Evolutionary conservation across 768 basidiomycete genomes (phyloP).

Genomic region (Kwoniella europaea): DNA sequence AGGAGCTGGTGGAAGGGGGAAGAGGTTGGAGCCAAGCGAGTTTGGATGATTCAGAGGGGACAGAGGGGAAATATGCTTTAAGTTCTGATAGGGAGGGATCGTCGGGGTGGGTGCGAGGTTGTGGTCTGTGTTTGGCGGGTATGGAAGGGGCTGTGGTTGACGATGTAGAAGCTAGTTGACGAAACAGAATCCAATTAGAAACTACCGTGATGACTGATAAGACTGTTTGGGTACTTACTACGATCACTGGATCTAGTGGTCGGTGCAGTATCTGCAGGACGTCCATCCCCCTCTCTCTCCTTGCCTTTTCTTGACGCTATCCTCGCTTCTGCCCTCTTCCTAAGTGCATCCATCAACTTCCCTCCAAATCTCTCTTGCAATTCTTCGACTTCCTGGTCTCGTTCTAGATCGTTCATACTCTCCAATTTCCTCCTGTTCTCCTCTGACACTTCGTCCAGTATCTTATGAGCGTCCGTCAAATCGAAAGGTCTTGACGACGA

Average conservation of each 20-base stretch:
- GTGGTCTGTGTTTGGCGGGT: background rate
- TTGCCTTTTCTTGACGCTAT: conserved; percentile 14
- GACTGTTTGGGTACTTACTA: background rate
- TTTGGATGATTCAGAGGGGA: conserved; percentile 70
- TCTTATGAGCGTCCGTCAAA: conserved; percentile 28
- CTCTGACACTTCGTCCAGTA: conserved; percentile 31
- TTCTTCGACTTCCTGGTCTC: conserved; percentile 34
- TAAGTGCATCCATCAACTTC: conserved; percentile 30
- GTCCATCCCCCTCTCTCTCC: background rate
- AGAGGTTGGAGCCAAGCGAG: conserved; percentile 76
- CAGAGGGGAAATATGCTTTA: conserved; percentile 68
- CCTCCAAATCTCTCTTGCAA: conserved; percentile 42
- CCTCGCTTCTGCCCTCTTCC: conserved; percentile 32
- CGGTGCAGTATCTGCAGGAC: background rate
- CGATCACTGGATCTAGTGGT: background rate
- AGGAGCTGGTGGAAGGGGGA: conserved; percentile 33
- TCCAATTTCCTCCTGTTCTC: conserved; percentile 31
- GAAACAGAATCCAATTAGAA: background rate
- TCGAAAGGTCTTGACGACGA: conserved; percentile 6
- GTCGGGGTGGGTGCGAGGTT: conserved; percentile 5
- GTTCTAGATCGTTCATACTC: conserved; percentile 31
- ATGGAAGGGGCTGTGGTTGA: background rate
- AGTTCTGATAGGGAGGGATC: conserved; percentile 18
- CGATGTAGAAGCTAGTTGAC: background rate
- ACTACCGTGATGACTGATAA: background rate